Conservation (phyloP, 148 eudicot genomes). For the Gaultheria prostrata region DNA sequence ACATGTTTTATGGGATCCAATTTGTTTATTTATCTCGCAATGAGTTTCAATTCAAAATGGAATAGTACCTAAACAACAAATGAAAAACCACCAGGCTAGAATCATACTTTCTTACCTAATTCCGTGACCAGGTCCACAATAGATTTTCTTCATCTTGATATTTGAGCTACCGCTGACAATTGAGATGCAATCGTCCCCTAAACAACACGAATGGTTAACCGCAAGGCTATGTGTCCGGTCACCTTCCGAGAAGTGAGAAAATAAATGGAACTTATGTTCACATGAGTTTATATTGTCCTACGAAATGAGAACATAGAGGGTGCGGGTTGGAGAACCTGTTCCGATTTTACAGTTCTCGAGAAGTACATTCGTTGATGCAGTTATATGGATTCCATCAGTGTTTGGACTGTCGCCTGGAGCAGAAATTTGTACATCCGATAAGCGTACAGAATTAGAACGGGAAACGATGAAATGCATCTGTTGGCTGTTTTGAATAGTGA, state of each 20-base stretch:
- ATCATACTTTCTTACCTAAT: slow-evolving; percentile 44
- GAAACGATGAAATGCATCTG: slow-evolving; percentile 91
- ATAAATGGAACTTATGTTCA: background rate
- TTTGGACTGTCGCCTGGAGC: slow-evolving; percentile 99
- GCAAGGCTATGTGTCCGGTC: background rate
- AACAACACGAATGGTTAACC: slow-evolving; percentile 15
- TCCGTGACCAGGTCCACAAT: slow-evolving; percentile 98
- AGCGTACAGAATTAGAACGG: slow-evolving; percentile 59
- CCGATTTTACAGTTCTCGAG: slow-evolving; percentile 80
- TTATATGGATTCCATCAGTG: slow-evolving; percentile 94
- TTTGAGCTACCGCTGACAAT: slow-evolving; percentile 82
- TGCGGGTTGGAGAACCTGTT: slow-evolving; percentile 52
- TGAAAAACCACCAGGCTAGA: background rate
- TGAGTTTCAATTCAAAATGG: background rate
- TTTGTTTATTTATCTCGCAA: background rate
- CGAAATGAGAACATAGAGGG: slow-evolving; percentile 11
- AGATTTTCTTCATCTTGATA: slow-evolving; percentile 90
- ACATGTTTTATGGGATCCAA: background rate
- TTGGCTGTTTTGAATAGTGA: slow-evolving; percentile 83
- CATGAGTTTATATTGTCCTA: background rate
- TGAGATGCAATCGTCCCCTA: slow-evolving; percentile 95
- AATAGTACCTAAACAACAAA: background rate
- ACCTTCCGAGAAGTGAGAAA: background rate
- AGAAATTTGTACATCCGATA: slow-evolving; percentile 54
- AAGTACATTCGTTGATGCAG: slow-evolving; percentile 67